phyloP scores from a whole-genome alignment of 495 filamentous ascomycete species.

The Penicillium malachiteum region DNA sequence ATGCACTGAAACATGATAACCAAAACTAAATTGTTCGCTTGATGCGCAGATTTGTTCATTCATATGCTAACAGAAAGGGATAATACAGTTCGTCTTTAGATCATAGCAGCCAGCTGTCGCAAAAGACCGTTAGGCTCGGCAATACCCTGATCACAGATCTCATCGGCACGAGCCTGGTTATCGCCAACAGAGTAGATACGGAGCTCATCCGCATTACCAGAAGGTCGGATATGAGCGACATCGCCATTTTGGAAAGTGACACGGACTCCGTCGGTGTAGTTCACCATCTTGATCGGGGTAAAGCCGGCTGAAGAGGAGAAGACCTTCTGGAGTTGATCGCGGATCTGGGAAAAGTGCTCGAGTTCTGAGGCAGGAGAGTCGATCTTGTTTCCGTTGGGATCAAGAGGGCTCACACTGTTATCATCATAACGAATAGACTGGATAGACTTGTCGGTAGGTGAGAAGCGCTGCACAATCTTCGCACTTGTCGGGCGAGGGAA shows the following conservation, averaged over 20 bases:
- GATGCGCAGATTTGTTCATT: no score
- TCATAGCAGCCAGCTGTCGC: slow-evolving; percentile 9
- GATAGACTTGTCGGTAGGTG: slow-evolving; percentile 7
- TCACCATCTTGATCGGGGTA: slow-evolving; percentile 13
- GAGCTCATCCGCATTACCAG: slow-evolving; percentile 30
- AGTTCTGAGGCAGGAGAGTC: neutral
- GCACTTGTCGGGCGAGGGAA: slow-evolving; percentile 27
- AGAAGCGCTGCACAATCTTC: slow-evolving; percentile 25
- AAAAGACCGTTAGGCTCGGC: slow-evolving; percentile 23
- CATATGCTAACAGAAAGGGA: no score
- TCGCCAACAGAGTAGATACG: slow-evolving; percentile 29
- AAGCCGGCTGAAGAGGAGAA: slow-evolving; percentile 24
- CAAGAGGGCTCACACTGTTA: neutral
- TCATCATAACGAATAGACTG: neutral
- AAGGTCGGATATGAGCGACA: slow-evolving; percentile 30
- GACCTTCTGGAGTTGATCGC: slow-evolving; percentile 16
- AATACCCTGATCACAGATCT: slow-evolving; percentile 18
- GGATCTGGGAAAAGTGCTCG: slow-evolving; percentile 10
- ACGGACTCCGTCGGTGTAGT: slow-evolving; percentile 29
- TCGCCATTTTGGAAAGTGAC: slow-evolving; percentile 25
- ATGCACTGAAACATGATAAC: no score
- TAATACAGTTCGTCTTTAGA: neutral
- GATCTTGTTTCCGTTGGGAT: neutral
- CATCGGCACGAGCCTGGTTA: slow-evolving; percentile 24
- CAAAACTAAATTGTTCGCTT: no score